Evolutionary conservation across 139 green algal genomes (phyloP).

Genomic region (Auxenochlorella pyrenoidosa): DNA sequence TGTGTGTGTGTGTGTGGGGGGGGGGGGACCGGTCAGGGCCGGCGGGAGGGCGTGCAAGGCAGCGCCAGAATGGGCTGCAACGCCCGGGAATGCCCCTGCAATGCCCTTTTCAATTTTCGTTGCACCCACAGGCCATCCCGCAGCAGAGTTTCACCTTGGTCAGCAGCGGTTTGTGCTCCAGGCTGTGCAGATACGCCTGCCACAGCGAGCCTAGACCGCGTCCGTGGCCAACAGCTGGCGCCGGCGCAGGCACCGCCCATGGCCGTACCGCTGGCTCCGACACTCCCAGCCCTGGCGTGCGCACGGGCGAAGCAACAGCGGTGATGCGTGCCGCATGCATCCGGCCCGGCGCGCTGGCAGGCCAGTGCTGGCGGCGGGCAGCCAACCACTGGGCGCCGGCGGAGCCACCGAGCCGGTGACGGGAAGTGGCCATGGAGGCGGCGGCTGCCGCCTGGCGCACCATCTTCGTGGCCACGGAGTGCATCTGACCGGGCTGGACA

Average conservation of each 20-base stretch:
- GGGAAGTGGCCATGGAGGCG: background rate
- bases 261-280: background rate
- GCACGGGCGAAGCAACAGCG: background rate
- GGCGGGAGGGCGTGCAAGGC: no score
- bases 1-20: no score
- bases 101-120: no score
- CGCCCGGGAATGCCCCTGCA: no score
- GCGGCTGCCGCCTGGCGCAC: background rate
- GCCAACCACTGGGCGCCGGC: background rate
- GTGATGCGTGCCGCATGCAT: background rate
- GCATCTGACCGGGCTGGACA: background rate
- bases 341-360: background rate
- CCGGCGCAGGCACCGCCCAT: background rate
- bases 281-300: background rate
- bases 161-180: constrained; percentile 13
- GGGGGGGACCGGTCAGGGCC: no score
- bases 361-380: background rate
- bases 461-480: background rate
- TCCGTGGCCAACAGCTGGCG: background rate
- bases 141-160: constrained; percentile 14
- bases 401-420: background rate
- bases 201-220: background rate
- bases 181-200: constrained; percentile 10
- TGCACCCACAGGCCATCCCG: no score
- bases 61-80: no score